phyloP scores from a whole-genome alignment of 139 green algal species.

The Protoeuglena noctilucae region DNA sequence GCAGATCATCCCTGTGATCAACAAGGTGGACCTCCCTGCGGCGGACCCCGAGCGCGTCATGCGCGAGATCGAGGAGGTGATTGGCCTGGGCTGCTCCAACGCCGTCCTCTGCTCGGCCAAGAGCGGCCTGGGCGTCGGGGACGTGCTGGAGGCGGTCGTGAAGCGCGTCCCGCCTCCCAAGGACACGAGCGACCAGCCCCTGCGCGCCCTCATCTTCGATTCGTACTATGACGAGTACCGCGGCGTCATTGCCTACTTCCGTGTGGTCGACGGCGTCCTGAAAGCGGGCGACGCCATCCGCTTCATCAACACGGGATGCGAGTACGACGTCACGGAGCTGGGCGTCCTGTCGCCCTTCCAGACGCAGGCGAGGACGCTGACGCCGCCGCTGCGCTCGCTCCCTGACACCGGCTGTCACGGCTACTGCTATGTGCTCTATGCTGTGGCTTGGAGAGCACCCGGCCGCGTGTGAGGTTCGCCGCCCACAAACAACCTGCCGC shows the following conservation, averaged over 20 bases:
- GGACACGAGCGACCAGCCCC: constrained; percentile 38
- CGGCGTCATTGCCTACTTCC: constrained; percentile 63
- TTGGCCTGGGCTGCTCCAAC: constrained; percentile 77
- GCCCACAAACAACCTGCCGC: background rate
- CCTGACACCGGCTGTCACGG: no score
- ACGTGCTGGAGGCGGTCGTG: constrained; percentile 84
- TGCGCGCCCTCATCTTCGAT: constrained; percentile 92
- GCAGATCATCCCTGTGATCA: constrained; percentile 85
- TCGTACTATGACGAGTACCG: constrained; percentile 91
- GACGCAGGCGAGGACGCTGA: constrained; percentile 38
- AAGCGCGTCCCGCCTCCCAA: constrained; percentile 52
- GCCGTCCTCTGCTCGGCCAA: constrained; percentile 5
- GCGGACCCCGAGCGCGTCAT: constrained; percentile 71
- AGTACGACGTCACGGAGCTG: constrained; percentile 81
- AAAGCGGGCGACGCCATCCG: constrained; percentile 52
- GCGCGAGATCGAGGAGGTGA: constrained; percentile 86
- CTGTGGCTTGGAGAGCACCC: constrained; percentile 7
- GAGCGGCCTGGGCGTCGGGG: constrained; percentile 62
- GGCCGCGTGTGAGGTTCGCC: no score
- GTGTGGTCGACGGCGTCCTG: constrained; percentile 69
- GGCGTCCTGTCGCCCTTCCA: constrained; percentile 71
- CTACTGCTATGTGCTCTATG: background rate
- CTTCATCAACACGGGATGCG: constrained; percentile 80
- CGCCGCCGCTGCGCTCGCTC: no score
- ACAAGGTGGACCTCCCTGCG: constrained; percentile 97